Evolutionary conservation across 2,329 filamentous ascomycete species (phyloP).

Genomic region (Trichoderma oligosporum): DNA sequence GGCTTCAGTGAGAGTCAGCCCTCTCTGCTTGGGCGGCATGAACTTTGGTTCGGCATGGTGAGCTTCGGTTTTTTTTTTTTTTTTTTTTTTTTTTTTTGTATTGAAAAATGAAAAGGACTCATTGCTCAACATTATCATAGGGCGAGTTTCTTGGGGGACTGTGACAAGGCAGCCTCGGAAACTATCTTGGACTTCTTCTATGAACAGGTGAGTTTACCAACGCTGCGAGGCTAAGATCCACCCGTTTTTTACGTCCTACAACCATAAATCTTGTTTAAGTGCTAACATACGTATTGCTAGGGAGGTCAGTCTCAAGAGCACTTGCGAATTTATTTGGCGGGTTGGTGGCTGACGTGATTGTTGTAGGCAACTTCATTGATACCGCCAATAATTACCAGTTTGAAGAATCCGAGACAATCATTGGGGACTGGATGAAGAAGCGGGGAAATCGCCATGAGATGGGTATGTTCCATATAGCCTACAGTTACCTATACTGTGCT

Average conservation of each 20-base stretch:
- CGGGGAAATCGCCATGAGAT: conserved; percentile 63
- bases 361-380: conserved; percentile 67
- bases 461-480: conserved; percentile 36
- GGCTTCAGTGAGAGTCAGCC: conserved; percentile 63
- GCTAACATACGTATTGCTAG: conserved; percentile 24
- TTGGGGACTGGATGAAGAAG: conserved; percentile 68
- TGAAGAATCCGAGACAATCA: conserved; percentile 59
- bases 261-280: background rate
- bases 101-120: background rate
- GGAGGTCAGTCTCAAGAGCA: conserved; percentile 25
- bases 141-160: conserved; percentile 58
- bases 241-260: background rate
- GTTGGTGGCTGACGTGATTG: background rate
- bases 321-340: background rate
- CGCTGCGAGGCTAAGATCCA: background rate
- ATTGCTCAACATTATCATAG: conserved; percentile 28
- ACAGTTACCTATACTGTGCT: background rate
- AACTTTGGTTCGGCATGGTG: conserved; percentile 58
- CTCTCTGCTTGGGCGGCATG: conserved; percentile 62
- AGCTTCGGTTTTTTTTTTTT: no score
- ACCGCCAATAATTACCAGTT: conserved; percentile 66
- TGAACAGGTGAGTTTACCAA: conserved; percentile 41
- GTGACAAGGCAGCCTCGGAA: conserved; percentile 59
- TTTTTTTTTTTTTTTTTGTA: background rate
- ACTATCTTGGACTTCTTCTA: conserved; percentile 64